Evolutionary conservation across 2,329 filamentous ascomycete species (phyloP).

Genomic region (Pseudogymnoascus sp.): DNA sequence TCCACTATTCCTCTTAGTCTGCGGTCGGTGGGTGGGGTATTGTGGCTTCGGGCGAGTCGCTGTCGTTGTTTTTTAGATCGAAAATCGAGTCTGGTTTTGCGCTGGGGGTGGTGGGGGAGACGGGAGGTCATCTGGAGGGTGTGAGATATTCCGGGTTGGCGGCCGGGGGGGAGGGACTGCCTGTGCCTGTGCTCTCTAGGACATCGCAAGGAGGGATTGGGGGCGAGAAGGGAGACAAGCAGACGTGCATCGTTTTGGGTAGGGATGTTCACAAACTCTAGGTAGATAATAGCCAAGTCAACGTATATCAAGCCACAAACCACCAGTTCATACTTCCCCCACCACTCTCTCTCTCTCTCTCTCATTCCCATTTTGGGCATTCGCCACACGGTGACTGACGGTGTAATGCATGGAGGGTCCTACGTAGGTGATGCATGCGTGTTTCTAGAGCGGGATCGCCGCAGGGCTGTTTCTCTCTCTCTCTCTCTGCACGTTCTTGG

Average conservation of each 20-base stretch:
- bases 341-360: background rate
- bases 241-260: background rate
- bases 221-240: background rate
- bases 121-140: background rate
- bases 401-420: background rate
- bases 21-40: background rate
- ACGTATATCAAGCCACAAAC: background rate
- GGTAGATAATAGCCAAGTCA: background rate
- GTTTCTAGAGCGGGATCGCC: background rate
- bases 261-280: background rate
- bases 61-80: background rate
- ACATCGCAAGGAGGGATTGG: background rate
- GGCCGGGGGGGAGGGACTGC: background rate
- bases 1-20: background rate
- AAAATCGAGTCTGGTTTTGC: background rate
- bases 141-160: background rate
- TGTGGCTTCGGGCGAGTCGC: background rate
- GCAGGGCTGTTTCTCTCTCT: background rate
- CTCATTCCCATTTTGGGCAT: no score
- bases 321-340: background rate
- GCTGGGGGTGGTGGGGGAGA: background rate
- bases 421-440: no score
- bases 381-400: background rate
- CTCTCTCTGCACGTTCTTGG: background rate
- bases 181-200: background rate